Evolutionary conservation across 768 basidiomycete genomes (phyloP), one percentile per base, ranked within the genome.

Genomic region (Leccinum fibrillosum): DNA sequence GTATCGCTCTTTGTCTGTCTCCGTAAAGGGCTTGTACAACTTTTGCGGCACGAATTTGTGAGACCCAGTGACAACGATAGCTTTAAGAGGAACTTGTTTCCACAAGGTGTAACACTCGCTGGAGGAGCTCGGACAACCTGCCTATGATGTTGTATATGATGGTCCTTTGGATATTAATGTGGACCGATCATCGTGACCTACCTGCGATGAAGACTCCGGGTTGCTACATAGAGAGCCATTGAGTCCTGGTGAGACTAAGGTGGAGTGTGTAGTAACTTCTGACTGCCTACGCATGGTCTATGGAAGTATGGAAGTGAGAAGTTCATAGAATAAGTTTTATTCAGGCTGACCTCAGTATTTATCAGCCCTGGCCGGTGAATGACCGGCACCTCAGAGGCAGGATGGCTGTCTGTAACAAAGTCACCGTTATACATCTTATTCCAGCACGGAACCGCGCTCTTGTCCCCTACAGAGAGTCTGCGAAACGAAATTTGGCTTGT

Each of bases 11-110:
- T 83, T 80, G 70, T 91, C 89, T 59, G 86, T 89, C 53, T 83
- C 85, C 2, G 89, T 90, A 66, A 89, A 85, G 2, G 90, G 90
- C 62, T 82, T 82, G 69, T 91, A 92, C 73, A 86, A 81, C 32
- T 64, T 74, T 67, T 90, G 89, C 8, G 86, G 88, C 3, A 90
- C 72, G 62, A 86, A 83, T 32, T 74, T 76, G 1, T 77, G 76
- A 4, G 71, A 69, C 19, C 64, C 62, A n/a, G 67, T 67, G 26
- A 72, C 68, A 39, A 73, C 59, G 9, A 65, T 48, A 5, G 62
- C 57, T 4, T 60, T 55, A 5, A 9, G 9, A 5, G 13, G 52
- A 19, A 62, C 42, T 28, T 52, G 28, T 25, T 62, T 69, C 63
- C 61, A 65, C 12, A 50, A 45, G 3, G n/a, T 55, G 8, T 56